Conservation (phyloP, 73 alveolate species). For the Paramecium octaurelia region DNA sequence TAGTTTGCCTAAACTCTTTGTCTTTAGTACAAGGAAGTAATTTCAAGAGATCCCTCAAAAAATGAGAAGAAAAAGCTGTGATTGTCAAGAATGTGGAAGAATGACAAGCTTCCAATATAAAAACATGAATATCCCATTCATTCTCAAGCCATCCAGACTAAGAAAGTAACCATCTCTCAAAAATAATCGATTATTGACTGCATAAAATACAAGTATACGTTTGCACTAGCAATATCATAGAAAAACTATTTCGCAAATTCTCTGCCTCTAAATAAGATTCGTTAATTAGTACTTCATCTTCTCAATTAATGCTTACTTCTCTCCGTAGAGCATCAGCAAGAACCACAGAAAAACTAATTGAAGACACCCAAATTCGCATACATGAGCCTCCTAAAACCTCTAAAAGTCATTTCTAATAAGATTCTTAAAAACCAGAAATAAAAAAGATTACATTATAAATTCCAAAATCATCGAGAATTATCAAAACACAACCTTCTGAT, state of each 20-base stretch:
- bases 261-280: not conserved
- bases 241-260: not conserved
- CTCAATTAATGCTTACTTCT: not conserved
- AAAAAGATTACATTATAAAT: not conserved
- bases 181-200: slow-evolving; percentile 2
- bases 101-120: not conserved
- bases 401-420: not conserved
- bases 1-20: not conserved
- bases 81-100: not conserved
- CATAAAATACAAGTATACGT: not conserved
- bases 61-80: slow-evolving; percentile 38
- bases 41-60: not conserved
- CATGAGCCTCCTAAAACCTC: not conserved
- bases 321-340: slow-evolving; percentile 23
- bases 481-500: not conserved
- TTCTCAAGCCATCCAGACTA: not conserved
- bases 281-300: not conserved
- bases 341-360: not conserved
- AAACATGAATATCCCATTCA: not conserved
- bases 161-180: not conserved
- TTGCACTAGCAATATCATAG: not conserved
- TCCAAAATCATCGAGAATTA: not conserved
- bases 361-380: not conserved
- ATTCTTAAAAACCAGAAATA: not conserved
- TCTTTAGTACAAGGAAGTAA: not conserved